phyloP scores from a whole-genome alignment of 176 grass and related monocot species.

The Lolium perenne region DNA sequence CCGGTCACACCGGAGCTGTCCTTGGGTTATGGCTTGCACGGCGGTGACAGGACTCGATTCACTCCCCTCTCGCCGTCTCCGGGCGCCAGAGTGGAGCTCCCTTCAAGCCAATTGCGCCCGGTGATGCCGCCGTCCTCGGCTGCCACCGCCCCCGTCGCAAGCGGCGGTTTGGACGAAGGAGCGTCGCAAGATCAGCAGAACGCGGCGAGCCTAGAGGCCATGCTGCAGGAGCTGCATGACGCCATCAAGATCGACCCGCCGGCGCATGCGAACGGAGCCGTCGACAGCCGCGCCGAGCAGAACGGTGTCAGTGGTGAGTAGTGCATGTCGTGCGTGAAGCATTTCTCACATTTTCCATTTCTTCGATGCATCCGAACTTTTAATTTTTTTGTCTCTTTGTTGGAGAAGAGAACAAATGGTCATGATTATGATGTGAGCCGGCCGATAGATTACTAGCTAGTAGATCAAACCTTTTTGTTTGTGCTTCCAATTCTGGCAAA shows the following conservation, averaged over 20 bases:
- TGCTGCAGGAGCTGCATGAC: constrained; percentile 63
- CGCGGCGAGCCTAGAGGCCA: constrained; percentile 45
- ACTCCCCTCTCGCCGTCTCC: constrained; percentile 29
- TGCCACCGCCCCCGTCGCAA: background rate
- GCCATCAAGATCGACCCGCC: constrained; percentile 39
- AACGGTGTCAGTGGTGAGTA: constrained; percentile 49
- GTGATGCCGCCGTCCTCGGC: background rate
- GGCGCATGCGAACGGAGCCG: background rate
- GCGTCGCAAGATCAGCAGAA: constrained; percentile 16
- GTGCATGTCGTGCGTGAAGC: constrained; percentile 60
- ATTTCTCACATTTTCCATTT: constrained; percentile 36
- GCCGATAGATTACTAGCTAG: constrained; percentile 20
- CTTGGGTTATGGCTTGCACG: constrained; percentile 27
- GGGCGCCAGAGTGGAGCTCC: constrained; percentile 55
- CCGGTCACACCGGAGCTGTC: constrained; percentile 38
- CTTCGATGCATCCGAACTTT: constrained; percentile 41
- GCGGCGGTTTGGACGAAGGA: background rate
- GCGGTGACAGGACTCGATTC: constrained; percentile 18
- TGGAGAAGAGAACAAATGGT: constrained; percentile 46
- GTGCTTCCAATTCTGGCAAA: constrained; percentile 43
- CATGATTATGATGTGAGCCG: constrained; percentile 53
- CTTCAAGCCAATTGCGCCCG: constrained; percentile 70
- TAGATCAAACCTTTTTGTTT: constrained; percentile 46
- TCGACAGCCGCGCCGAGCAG: constrained; percentile 11
- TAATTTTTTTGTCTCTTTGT: constrained; percentile 47